phyloP scores from a whole-genome alignment of 352 stramenopile species.

The Pythium phragmiticola region DNA sequence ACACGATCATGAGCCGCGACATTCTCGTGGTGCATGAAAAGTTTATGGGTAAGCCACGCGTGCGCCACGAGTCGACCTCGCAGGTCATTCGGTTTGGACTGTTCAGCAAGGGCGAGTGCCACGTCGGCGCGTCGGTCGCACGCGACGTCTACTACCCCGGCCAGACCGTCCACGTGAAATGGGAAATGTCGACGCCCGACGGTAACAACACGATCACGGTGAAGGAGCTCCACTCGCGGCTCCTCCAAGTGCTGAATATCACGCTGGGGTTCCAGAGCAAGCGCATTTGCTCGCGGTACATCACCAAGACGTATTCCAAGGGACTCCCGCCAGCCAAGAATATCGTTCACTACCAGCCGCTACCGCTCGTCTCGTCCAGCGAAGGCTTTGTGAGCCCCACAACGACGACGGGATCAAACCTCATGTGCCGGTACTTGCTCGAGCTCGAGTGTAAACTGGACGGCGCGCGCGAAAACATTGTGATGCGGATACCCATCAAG shows the following conservation, averaged over 20 bases:
- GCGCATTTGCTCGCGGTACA: slow-evolving; percentile 37
- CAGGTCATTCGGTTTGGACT: slow-evolving; percentile 53
- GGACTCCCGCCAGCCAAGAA: slow-evolving; percentile 36
- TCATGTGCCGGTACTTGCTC: slow-evolving; percentile 23
- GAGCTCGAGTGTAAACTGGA: slow-evolving; percentile 26
- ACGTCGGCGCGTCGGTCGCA: slow-evolving; percentile 56
- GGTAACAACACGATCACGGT: slow-evolving; percentile 39
- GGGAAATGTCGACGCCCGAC: slow-evolving; percentile 45
- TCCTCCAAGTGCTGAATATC: slow-evolving; percentile 54
- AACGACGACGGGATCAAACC: slow-evolving; percentile 20
- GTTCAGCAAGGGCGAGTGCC: slow-evolving; percentile 49
- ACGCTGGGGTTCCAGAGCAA: slow-evolving; percentile 31
- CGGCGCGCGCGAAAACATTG: slow-evolving; percentile 10
- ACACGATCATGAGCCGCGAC: slow-evolving; percentile 18
- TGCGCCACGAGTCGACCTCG: slow-evolving; percentile 20
- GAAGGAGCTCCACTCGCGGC: slow-evolving; percentile 41
- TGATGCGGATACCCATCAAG: slow-evolving; percentile 27
- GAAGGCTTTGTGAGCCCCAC: slow-evolving; percentile 38
- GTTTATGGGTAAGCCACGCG: slow-evolving; percentile 20
- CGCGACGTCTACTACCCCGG: slow-evolving; percentile 64
- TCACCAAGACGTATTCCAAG: slow-evolving; percentile 43
- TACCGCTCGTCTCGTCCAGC: slow-evolving; percentile 33
- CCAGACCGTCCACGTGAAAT: slow-evolving; percentile 58
- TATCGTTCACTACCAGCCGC: slow-evolving; percentile 46
- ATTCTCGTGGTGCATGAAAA: slow-evolving; percentile 32